phyloP scores from a whole-genome alignment of 768 basidiomycete species.

The Artomyces pyxidatus region DNA sequence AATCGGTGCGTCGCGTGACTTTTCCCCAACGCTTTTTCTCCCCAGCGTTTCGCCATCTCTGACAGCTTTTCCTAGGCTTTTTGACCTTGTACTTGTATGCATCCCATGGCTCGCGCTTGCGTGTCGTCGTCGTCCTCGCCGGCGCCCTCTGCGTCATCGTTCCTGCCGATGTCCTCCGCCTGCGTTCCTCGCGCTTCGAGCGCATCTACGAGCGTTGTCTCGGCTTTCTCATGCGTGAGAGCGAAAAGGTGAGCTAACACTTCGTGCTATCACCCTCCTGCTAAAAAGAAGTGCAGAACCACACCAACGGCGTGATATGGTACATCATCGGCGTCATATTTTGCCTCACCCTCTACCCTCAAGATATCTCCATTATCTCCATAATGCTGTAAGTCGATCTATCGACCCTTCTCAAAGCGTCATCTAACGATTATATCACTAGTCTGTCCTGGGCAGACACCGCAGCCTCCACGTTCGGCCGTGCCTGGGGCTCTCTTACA shows the following conservation, averaged over 20 bases:
- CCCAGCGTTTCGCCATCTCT: constrained; percentile 2
- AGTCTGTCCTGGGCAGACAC: constrained; percentile 97
- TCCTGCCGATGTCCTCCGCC: constrained; percentile 69
- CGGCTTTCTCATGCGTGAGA: constrained; percentile 86
- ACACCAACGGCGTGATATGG: constrained; percentile 84
- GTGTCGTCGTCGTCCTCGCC: constrained; percentile 56
- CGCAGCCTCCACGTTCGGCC: constrained; percentile 84
- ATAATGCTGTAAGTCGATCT: constrained; percentile 56
- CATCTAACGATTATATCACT: constrained; percentile 2
- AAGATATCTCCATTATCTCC: constrained; percentile 83
- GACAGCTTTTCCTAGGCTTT: constrained; percentile 39
- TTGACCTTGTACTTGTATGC: constrained; percentile 52
- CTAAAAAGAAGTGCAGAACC: constrained; percentile 32
- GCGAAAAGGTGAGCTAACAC: constrained; percentile 53
- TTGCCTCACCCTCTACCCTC: constrained; percentile 67
- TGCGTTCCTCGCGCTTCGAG: constrained; percentile 57
- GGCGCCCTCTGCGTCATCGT: constrained; percentile 58
- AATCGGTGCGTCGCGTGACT: constrained; percentile 53
- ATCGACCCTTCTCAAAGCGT: not conserved
- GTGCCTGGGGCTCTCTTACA: constrained; percentile 71
- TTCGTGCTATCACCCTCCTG: not conserved
- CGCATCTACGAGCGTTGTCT: constrained; percentile 59
- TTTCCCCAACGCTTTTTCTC: not conserved
- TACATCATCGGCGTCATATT: constrained; percentile 83
- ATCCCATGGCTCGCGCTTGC: constrained; percentile 36